phyloP scores from a whole-genome alignment of 495 filamentous ascomycete genomes.

The Oidiodendron maius region DNA sequence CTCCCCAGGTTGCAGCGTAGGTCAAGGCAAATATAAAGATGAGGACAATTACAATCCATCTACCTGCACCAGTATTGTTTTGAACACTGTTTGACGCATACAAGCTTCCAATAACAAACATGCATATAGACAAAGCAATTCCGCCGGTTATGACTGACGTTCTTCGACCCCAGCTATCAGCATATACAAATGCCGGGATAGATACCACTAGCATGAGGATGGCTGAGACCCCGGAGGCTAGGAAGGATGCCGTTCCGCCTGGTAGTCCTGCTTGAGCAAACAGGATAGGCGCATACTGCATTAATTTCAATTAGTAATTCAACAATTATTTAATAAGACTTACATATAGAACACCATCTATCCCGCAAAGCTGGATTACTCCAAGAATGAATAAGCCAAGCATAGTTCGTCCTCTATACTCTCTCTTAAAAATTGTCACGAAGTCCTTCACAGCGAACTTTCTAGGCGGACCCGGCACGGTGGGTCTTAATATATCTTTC shows the following conservation, averaged over 20 bases:
- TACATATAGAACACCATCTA: slow-evolving; percentile 49
- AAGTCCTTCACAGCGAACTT: slow-evolving; percentile 7
- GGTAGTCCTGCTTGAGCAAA: slow-evolving; percentile 44
- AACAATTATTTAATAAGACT: slow-evolving; percentile 20
- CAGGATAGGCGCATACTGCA: slow-evolving; percentile 43
- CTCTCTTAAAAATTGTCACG: slow-evolving; percentile 31
- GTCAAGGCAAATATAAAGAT: slow-evolving; percentile 38
- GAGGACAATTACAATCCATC: slow-evolving; percentile 50
- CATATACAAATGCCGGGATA: slow-evolving; percentile 46
- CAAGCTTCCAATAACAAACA: slow-evolving; percentile 34
- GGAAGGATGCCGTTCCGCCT: slow-evolving; percentile 37
- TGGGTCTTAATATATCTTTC: slow-evolving; percentile 25
- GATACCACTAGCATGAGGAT: slow-evolving; percentile 43
- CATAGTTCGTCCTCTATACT: slow-evolving; percentile 32
- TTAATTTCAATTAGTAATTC: too few relatives aligned
- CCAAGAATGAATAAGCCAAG: slow-evolving; percentile 43
- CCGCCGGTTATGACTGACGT: slow-evolving; percentile 55
- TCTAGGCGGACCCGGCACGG: not conserved
- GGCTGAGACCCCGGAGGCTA: slow-evolving; percentile 46
- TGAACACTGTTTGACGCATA: slow-evolving; percentile 46
- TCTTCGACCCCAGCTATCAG: slow-evolving; percentile 58
- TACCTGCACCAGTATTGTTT: slow-evolving; percentile 32
- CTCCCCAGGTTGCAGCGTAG: slow-evolving; percentile 41
- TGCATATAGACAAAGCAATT: slow-evolving; percentile 32
- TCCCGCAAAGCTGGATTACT: slow-evolving; percentile 43